Conservation (phyloP, 169 alveolate species). For the Miamiensis avidus region DNA sequence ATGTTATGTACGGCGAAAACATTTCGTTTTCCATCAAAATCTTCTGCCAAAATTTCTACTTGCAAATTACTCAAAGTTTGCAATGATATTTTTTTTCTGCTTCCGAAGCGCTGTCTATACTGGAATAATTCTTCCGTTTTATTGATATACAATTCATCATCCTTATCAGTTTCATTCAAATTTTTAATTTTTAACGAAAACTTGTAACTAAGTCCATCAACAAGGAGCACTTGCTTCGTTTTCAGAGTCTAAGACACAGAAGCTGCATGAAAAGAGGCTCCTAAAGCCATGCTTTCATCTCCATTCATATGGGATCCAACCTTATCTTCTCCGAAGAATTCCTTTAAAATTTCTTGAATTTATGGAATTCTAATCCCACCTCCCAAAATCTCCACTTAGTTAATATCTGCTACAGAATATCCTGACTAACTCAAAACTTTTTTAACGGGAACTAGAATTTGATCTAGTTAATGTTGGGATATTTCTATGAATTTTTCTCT, state of each 20-base stretch:
- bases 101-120: constrained; percentile 50
- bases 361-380: constrained; percentile 84
- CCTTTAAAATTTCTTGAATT: constrained; percentile 56
- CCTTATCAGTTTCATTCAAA: constrained; percentile 23
- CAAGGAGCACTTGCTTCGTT: constrained; percentile 51
- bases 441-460: constrained; percentile 60
- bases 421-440: constrained; percentile 56
- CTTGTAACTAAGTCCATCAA: constrained; percentile 30
- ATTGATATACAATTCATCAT: constrained; percentile 42
- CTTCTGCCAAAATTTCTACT: constrained; percentile 29
- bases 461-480: constrained; percentile 24
- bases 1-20: constrained; percentile 32
- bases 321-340: constrained; percentile 47
- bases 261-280: constrained; percentile 78
- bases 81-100: constrained; percentile 38
- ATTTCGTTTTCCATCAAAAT: constrained; percentile 26
- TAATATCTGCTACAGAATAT: constrained; percentile 51
- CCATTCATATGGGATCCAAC: constrained; percentile 83
- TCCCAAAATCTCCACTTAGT: constrained; percentile 72
- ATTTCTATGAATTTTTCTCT: constrained; percentile 61
- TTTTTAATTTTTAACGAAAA: background rate
- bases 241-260: constrained; percentile 62
- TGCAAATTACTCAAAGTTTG: constrained; percentile 50
- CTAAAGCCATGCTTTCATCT: constrained; percentile 83
- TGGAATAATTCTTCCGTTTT: constrained; percentile 40